Evolutionary conservation across 169 alveolate species (phyloP).

Genomic region (Prorocentrum cordatum): DNA sequence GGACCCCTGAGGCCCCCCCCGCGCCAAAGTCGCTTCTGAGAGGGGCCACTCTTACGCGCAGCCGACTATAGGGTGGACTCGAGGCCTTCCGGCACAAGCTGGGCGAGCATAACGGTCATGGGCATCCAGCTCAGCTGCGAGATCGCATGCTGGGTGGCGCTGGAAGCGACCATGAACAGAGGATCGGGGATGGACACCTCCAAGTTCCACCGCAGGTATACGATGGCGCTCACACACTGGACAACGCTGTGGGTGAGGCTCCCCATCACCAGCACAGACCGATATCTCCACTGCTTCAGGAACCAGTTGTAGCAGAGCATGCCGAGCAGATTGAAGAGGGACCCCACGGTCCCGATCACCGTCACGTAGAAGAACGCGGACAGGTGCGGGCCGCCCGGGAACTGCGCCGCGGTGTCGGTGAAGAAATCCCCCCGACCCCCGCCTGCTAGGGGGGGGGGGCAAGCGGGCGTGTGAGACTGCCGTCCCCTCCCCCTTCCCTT

Average conservation of each 20-base stretch:
- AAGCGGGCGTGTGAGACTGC: no score
- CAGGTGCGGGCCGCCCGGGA: neutral
- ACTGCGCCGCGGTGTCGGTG: no score
- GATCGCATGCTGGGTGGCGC: neutral
- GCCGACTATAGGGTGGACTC: no score
- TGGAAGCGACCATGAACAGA: neutral
- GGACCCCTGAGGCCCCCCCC: no score
- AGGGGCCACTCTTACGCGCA: no score
- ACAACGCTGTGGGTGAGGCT: neutral
- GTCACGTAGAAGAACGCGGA: neutral
- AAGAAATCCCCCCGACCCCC: no score
- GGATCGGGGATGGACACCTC: neutral
- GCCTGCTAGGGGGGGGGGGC: no score
- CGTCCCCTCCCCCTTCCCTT: no score
- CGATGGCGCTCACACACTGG: neutral
- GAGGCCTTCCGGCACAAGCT: neutral
- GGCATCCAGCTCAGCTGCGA: conserved; percentile 6
- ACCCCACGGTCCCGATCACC: neutral
- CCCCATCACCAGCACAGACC: neutral
- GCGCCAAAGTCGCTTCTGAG: no score
- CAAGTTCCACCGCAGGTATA: neutral
- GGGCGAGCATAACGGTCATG: conserved; percentile 3
- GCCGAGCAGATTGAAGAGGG: conserved; percentile 2
- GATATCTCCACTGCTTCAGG: neutral
- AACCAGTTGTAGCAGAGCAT: neutral